These are phyloP conservation scores for Clonostachys rhizophaga DNA, from an alignment of 2,329 filamentous ascomycete genomes.

Conservation along the genomic window DNA sequence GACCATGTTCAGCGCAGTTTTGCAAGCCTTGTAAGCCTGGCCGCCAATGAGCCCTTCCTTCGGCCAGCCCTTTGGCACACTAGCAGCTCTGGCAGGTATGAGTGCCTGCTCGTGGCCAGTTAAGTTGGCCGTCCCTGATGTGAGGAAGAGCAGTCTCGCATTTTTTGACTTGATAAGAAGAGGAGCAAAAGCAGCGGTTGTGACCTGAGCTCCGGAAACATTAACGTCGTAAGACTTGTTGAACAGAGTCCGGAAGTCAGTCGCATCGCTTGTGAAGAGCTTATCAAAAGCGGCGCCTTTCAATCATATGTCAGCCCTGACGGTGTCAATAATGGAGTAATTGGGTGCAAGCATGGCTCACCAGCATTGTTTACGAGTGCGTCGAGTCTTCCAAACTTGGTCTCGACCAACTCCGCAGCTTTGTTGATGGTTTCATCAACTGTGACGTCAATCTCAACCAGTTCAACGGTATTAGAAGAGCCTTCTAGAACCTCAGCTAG, in stretches of 20 bases:
- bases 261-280: background rate
- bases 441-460: constrained; percentile 11
- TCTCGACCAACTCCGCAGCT: constrained; percentile 6
- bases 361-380: constrained; percentile 24
- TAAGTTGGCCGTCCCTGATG: constrained; percentile 27
- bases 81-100: constrained; percentile 3
- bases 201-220: constrained; percentile 4
- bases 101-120: constrained; percentile 15
- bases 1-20: constrained; percentile 9
- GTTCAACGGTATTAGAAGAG: background rate
- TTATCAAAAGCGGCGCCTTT: background rate
- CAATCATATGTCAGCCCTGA: too few species aligned
- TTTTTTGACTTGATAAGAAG: constrained; percentile 28
- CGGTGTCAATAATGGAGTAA: too few species aligned
- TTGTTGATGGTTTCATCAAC: constrained; percentile 8
- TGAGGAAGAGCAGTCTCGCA: constrained; percentile 38
- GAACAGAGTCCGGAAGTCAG: background rate
- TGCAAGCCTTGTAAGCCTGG: constrained; percentile 4
- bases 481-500: background rate
- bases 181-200: constrained; percentile 27
- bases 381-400: constrained; percentile 9
- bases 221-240: background rate
- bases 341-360: too few species aligned
- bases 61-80: constrained; percentile 31
- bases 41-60: constrained; percentile 16